Evolutionary conservation across 805 yeast species (phyloP), one percentile per base, ranked within the genome.

Genomic region (Sugiyamaella chiloensis): DNA sequence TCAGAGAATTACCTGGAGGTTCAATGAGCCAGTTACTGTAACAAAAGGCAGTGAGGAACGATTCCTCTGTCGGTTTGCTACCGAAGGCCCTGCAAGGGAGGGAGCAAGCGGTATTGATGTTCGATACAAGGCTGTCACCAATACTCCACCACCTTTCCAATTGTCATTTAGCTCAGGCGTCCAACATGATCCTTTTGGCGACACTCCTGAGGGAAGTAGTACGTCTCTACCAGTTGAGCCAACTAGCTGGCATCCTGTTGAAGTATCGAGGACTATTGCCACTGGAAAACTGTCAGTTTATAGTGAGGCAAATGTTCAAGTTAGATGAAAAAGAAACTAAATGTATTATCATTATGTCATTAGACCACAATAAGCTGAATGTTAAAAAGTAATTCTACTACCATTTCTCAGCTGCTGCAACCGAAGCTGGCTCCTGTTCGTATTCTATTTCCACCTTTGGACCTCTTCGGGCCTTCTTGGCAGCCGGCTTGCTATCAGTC

Each of bases 1-100:
- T 61, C 83, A 80, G 56, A 79, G 97, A 66, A 83, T 93, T 49
- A 83, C 93, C 0, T 90, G 97, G 96, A 79, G 85, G 62, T 80
- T 81, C 56, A 42, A 50, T 17, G 52, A 36, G 44, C 48, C 75
- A 9, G 57, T 76, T 8, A 60, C 57, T 2, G 57, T 80, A 19
- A 56, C 57, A 23, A 65, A 66, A 52, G 63, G 63, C 2, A 60
- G 57, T 16, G 89, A 85, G 55, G 83, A 83, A 58, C 80, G 85
- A 59, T 73, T 90, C 37, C 81, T 91, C 60, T 96, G 95, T 14
- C 81, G 96, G 67, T 88, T 91, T 61, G 70, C 83, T 63, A 91
- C 96, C 2, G 78, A 78, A 34, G 84, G 85, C 3, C 62, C 66
- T 34, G 95, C 85, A 5, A 66, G 67, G n/a, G 96, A 88, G 65